Conservation (phyloP, 2,329 filamentous ascomycete genomes). For the Basipetospora chlamydospora region DNA sequence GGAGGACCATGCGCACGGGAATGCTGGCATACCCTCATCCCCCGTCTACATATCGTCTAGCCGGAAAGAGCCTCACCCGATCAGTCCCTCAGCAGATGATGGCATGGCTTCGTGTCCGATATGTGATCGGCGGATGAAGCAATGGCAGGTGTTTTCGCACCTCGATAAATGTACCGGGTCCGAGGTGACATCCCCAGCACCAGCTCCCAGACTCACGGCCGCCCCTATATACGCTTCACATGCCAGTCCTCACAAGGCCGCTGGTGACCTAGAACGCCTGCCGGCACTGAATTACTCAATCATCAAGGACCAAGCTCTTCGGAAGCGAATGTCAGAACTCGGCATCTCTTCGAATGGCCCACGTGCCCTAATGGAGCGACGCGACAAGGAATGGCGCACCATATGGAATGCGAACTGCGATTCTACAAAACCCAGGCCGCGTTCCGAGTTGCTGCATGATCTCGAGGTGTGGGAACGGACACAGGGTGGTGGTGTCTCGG, state of each 20-base stretch:
- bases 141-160: constrained; percentile 63
- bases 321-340: constrained; percentile 68
- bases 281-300: constrained; percentile 76
- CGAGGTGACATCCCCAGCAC: constrained; percentile 6
- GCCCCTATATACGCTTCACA: constrained; percentile 9
- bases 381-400: constrained; percentile 89
- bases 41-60: too few species aligned
- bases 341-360: constrained; percentile 60
- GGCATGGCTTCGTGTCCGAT: constrained; percentile 75
- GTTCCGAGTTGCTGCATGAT: constrained; percentile 59
- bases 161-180: constrained; percentile 50
- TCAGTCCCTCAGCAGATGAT: constrained; percentile 48
- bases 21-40: too few species aligned
- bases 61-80: too few species aligned
- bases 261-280: constrained; percentile 44
- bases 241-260: constrained; percentile 13
- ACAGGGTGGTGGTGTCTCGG: constrained; percentile 47
- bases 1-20: too few species aligned
- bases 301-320: constrained; percentile 63
- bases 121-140: constrained; percentile 68
- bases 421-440: constrained; percentile 55
- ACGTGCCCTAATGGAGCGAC: constrained; percentile 55
- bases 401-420: constrained; percentile 97
- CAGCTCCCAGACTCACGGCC: background rate
- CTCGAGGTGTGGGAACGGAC: constrained; percentile 78